Conservation (phyloP, 2,329 filamentous ascomycete genomes). For the Stagonosporopsis cucurbitacearum region DNA sequence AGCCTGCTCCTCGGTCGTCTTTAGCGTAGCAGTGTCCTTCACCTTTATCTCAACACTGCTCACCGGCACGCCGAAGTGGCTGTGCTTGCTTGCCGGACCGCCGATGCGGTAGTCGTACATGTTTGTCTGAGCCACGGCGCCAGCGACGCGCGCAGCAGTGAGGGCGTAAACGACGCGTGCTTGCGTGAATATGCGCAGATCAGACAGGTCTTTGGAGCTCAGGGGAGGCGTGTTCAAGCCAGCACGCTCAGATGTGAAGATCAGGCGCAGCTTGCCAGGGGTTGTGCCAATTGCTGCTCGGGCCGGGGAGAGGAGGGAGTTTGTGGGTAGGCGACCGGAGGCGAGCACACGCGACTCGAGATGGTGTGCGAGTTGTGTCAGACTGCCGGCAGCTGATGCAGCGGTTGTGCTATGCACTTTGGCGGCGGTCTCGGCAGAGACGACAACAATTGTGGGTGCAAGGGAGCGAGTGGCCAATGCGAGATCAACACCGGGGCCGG, state of each 20-base stretch:
- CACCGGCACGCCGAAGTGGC: conserved; percentile 83
- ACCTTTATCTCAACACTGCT: conserved; percentile 81
- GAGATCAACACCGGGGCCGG: conserved; percentile 74
- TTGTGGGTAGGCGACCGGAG: conserved; percentile 74
- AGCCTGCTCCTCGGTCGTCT: conserved; percentile 65
- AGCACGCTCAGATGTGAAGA: conserved; percentile 78
- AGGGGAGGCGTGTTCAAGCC: conserved; percentile 68
- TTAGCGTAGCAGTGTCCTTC: conserved; percentile 65
- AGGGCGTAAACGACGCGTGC: conserved; percentile 86
- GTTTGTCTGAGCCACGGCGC: conserved; percentile 85
- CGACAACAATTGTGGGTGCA: conserved; percentile 81
- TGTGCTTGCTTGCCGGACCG: conserved; percentile 49
- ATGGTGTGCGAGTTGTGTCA: conserved; percentile 73
- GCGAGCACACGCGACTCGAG: conserved; percentile 74
- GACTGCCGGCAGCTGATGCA: conserved; percentile 64
- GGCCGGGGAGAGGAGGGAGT: conserved; percentile 65
- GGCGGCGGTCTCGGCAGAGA: conserved; percentile 75
- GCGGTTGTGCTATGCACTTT: conserved; percentile 70
- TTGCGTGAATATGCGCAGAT: conserved; percentile 80
- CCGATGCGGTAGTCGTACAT: conserved; percentile 80
- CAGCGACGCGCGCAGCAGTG: conserved; percentile 81
- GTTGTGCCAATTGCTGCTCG: conserved; percentile 66
- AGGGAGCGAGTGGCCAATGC: conserved; percentile 74
- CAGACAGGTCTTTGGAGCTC: conserved; percentile 73
- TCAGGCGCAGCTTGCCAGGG: conserved; percentile 77